Evolutionary conservation across 805 yeast species (phyloP).

Genomic region (Saturnispora mendoncae): DNA sequence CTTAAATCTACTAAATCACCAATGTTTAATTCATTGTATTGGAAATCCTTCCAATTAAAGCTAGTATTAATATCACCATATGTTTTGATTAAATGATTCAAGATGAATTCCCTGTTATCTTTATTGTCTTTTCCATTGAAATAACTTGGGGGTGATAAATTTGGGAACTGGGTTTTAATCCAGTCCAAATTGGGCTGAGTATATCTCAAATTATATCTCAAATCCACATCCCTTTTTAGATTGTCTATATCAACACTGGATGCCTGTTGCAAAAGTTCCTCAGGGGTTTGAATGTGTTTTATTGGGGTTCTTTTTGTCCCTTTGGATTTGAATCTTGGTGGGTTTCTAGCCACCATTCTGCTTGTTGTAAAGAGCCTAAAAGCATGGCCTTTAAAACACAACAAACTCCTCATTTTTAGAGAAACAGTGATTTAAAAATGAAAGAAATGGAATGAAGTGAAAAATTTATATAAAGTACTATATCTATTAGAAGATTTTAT

Average conservation of each 20-base stretch:
- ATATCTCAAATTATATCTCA: slow-evolving; percentile 21
- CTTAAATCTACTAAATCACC: slow-evolving; percentile 60
- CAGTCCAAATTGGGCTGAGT: slow-evolving; percentile 26
- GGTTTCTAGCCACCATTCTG: not conserved
- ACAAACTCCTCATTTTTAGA: not conserved
- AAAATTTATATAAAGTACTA: not conserved
- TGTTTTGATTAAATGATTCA: slow-evolving; percentile 12
- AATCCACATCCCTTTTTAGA: slow-evolving; percentile 17
- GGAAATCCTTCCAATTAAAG: slow-evolving; percentile 18
- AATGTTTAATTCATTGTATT: slow-evolving; percentile 29
- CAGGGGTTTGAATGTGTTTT: slow-evolving; percentile 25
- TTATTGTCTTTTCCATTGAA: slow-evolving; percentile 17
- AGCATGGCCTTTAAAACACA: not conserved
- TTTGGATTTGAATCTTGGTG: not conserved
- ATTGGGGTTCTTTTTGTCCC: slow-evolving; percentile 3
- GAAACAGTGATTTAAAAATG: no score
- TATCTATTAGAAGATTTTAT: slow-evolving; percentile 37
- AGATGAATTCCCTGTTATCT: slow-evolving; percentile 12
- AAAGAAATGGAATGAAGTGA: not conserved
- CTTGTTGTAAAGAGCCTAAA: not conserved
- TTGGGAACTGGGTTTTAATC: slow-evolving; percentile 16
- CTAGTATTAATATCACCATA: slow-evolving; percentile 15
- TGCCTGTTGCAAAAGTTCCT: slow-evolving; percentile 23
- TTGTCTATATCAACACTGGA: slow-evolving; percentile 24
- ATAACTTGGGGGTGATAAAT: slow-evolving; percentile 11